Evolutionary conservation across 2,329 filamentous ascomycete species (phyloP).

Genomic region (Onygenales sp.): DNA sequence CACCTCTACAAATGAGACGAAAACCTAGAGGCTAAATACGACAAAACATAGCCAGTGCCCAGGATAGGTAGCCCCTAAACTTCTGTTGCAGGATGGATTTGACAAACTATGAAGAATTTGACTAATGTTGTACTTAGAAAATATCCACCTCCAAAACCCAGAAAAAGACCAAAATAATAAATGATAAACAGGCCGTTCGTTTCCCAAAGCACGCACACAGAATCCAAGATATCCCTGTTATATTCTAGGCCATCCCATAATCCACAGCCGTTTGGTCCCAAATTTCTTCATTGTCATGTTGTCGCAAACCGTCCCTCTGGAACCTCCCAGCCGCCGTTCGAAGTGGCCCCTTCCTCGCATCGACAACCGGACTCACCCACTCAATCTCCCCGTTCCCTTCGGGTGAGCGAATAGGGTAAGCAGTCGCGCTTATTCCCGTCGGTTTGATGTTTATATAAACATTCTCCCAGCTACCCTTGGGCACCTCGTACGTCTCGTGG

Average conservation of each 20-base stretch:
- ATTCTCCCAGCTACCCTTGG: not conserved
- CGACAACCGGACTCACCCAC: not conserved
- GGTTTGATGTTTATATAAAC: not conserved
- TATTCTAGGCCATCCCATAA: not conserved
- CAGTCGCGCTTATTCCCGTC: not conserved
- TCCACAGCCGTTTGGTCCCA: not conserved
- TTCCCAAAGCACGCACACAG: no score
- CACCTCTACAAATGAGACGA: no score
- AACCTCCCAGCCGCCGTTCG: not conserved
- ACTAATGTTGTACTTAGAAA: no score
- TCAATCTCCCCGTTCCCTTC: not conserved
- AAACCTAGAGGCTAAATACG: no score
- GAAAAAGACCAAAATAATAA: no score
- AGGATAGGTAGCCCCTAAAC: no score
- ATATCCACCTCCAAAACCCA: no score
- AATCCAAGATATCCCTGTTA: no score
- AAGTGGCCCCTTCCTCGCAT: not conserved
- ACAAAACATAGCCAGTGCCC: no score
- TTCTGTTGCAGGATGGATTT: no score
- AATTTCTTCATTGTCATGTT: not conserved
- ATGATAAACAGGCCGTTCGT: no score
- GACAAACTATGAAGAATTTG: no score
- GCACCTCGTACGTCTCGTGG: not conserved
- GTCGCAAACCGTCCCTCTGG: not conserved
- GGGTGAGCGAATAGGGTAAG: not conserved